A percentile compares a stretch with the other conserved stretches of the same genome.
phyloP scores from a whole-genome alignment of 192 early-diverging fungal genomes.

The Anaeromyces robustus region DNA sequence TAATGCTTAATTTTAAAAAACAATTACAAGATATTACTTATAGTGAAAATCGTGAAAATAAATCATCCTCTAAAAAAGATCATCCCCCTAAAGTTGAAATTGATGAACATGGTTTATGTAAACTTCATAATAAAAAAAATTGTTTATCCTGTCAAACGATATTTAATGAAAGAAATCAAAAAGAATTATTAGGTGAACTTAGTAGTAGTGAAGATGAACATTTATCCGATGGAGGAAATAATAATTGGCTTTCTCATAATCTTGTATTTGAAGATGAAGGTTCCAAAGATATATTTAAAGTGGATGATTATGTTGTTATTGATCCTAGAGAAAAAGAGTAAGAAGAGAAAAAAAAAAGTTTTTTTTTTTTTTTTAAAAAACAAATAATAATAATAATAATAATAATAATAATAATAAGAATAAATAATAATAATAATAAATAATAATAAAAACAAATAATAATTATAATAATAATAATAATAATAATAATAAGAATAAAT shows the following conservation, averaged over 20 bases:
- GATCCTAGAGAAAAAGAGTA: slow-evolving; percentile 7
- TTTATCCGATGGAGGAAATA: slow-evolving; percentile 17
- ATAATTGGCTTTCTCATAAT: slow-evolving; percentile 64
- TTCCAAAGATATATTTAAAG: slow-evolving; percentile 18
- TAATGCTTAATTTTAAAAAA: slow-evolving; percentile 1
- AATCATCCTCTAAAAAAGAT: background rate
- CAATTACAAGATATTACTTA: background rate
- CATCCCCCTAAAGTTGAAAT: slow-evolving; percentile 1
- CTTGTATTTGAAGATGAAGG: slow-evolving; percentile 59
- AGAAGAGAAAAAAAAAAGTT: background rate
- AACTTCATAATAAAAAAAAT: slow-evolving; percentile 47
- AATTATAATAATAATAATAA: too few relatives aligned
- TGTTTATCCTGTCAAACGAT: slow-evolving; percentile 55
- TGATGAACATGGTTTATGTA: slow-evolving; percentile 29
- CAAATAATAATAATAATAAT: too few relatives aligned
- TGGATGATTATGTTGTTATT: slow-evolving; percentile 29
- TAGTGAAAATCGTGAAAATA: slow-evolving; percentile 6
- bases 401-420: too few relatives aligned
- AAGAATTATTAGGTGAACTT: slow-evolving; percentile 15
- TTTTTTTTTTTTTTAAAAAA: too few relatives aligned
- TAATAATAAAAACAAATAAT: too few relatives aligned
- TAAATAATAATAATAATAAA: too few relatives aligned
- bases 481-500: too few relatives aligned
- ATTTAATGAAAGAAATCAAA: slow-evolving; percentile 20
- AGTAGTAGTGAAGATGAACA: slow-evolving; percentile 19